Evolutionary conservation across 179 eudicot genomes (phyloP).

Genomic region (Spinacia oleracea): DNA sequence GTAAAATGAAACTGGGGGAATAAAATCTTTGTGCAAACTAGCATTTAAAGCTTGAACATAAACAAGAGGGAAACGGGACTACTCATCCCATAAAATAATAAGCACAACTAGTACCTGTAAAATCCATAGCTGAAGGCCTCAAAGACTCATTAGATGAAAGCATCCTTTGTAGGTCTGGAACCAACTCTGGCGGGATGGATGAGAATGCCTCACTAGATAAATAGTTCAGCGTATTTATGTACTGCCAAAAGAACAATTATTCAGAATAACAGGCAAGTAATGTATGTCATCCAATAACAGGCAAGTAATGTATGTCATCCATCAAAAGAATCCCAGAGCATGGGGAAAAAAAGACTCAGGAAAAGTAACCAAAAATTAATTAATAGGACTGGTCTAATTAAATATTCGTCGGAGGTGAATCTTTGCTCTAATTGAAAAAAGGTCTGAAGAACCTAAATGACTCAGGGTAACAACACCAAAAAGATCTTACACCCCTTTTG

Average conservation of each 20-base stretch:
- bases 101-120: conserved; percentile 57
- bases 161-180: conserved; percentile 85
- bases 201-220: conserved; percentile 85
- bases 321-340: conserved; percentile 5
- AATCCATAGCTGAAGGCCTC: conserved; percentile 87
- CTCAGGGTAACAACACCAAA: not conserved
- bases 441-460: not conserved
- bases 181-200: conserved; percentile 81
- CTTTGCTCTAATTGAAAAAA: not conserved
- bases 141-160: conserved; percentile 69
- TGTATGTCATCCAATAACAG: not conserved
- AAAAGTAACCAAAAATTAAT: not conserved
- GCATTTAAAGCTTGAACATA: not conserved
- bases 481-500: not conserved
- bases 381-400: no score
- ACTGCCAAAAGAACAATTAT: conserved; percentile 57
- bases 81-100: not conserved
- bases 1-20: not conserved
- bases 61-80: not conserved
- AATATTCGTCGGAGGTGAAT: not conserved
- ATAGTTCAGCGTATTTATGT: conserved; percentile 85
- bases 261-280: conserved; percentile 24
- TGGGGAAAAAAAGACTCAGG: no score
- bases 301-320: no score
- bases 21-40: not conserved